phyloP scores from a whole-genome alignment of 331 rosid genomes.

The Phaseolus coccineus region DNA sequence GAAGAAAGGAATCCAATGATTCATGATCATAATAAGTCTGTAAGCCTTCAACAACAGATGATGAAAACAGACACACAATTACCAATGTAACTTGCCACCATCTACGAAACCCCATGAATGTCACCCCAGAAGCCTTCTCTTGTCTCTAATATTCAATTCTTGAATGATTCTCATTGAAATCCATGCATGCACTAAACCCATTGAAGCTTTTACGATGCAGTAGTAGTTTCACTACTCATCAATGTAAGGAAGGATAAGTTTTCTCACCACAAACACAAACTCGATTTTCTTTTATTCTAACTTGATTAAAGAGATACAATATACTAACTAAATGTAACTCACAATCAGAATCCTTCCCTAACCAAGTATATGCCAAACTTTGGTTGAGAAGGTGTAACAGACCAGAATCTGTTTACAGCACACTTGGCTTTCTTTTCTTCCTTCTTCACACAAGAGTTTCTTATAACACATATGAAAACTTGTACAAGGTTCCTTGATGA shows the following conservation, averaged over 20 bases:
- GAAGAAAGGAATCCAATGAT: constrained; percentile 57
- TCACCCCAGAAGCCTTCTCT: constrained; percentile 46
- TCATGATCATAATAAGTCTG: constrained; percentile 37
- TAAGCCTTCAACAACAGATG: constrained; percentile 47
- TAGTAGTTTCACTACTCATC: constrained; percentile 37
- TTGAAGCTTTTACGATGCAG: constrained; percentile 42
- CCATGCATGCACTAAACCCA: constrained; percentile 52
- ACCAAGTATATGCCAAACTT: constrained; percentile 24
- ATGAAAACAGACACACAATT: constrained; percentile 46
- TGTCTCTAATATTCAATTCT: constrained; percentile 44
- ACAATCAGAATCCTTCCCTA: constrained; percentile 38
- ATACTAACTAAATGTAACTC: constrained; percentile 21
- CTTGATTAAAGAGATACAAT: constrained; percentile 23
- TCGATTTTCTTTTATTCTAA: background rate
- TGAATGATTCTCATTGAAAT: constrained; percentile 39
- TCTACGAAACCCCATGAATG: constrained; percentile 58
- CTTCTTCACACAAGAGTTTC: constrained; percentile 33
- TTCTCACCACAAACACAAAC: constrained; percentile 9
- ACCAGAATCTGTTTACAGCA: constrained; percentile 41
- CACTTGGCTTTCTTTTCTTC: constrained; percentile 31
- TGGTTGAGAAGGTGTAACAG: background rate
- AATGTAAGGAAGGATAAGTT: constrained; percentile 8
- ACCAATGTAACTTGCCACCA: constrained; percentile 53
- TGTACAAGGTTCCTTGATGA: constrained; percentile 36
- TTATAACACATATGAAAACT: constrained; percentile 4